Conservation (phyloP, 2,329 filamentous ascomycete species). For the Fusarium humuli region DNA sequence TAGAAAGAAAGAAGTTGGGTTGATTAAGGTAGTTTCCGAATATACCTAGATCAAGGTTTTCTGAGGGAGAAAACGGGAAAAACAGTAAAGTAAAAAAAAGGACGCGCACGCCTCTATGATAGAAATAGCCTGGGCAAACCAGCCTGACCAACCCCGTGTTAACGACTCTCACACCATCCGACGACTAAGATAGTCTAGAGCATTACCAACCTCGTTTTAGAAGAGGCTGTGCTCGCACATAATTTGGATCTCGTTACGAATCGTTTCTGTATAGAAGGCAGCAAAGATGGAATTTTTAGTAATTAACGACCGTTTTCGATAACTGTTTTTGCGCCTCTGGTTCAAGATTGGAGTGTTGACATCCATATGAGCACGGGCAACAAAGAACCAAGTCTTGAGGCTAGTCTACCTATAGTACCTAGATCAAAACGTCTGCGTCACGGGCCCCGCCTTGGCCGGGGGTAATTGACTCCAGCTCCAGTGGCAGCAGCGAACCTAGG, state of each 20-base stretch:
- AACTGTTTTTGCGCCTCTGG: background rate
- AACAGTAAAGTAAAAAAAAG: constrained; percentile 16
- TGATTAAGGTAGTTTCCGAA: constrained; percentile 22
- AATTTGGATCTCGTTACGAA: background rate
- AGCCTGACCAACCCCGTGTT: constrained; percentile 28
- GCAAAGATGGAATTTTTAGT: background rate
- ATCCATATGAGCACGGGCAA: background rate
- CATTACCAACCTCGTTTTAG: constrained; percentile 29
- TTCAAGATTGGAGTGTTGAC: background rate
- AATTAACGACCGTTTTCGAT: background rate
- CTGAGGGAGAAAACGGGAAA: background rate
- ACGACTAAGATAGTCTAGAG: constrained; percentile 11
- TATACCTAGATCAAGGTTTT: constrained; percentile 30
- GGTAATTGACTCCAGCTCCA: background rate
- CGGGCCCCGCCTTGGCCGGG: constrained; percentile 24
- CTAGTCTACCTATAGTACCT: background rate
- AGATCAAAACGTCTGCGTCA: constrained; percentile 36
- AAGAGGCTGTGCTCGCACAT: constrained; percentile 30
- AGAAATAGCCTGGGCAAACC: constrained; percentile 1
- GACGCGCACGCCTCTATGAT: constrained; percentile 36
- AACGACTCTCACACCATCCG: constrained; percentile 32
- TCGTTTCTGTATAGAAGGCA: background rate
- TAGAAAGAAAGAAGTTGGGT: background rate
- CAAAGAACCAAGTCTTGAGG: background rate
- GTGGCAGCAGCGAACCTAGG: background rate